Conservation (phyloP, 2,329 filamentous ascomycete species). For the Colletotrichum australisinense region DNA sequence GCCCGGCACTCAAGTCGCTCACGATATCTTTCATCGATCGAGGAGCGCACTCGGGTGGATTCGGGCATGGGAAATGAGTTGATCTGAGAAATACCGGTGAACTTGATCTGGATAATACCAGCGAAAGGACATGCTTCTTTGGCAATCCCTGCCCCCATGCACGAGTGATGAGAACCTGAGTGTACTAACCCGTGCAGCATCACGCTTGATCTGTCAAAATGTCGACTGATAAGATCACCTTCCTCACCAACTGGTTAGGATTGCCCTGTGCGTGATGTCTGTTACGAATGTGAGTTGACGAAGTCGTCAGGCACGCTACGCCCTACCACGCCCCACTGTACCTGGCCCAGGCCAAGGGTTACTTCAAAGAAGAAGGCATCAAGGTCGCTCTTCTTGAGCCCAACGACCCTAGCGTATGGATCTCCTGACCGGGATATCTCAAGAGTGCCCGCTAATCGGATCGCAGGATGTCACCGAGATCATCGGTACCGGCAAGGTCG, state of each 20-base stretch:
- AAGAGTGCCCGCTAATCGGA: not conserved
- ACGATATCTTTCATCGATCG: slow-evolving; percentile 31
- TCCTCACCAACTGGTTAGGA: slow-evolving; percentile 83
- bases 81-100: slow-evolving; percentile 83
- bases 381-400: slow-evolving; percentile 83
- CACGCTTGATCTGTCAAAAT: slow-evolving; percentile 64
- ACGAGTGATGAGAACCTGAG: slow-evolving; percentile 42
- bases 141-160: slow-evolving; percentile 48
- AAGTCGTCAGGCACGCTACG: slow-evolving; percentile 75
- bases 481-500: slow-evolving; percentile 80
- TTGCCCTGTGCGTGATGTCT: not conserved
- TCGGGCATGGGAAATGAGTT: slow-evolving; percentile 42
- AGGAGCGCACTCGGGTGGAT: not conserved
- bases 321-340: slow-evolving; percentile 84
- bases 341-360: slow-evolving; percentile 80
- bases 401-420: slow-evolving; percentile 75
- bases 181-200: slow-evolving; percentile 61
- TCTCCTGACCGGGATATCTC: rapidly evolving
- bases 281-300: slow-evolving; percentile 22
- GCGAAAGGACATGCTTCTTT: slow-evolving; percentile 89
- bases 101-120: slow-evolving; percentile 91
- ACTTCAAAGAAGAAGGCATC: slow-evolving; percentile 80
- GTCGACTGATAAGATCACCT: slow-evolving; percentile 88
- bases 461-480: slow-evolving; percentile 81
- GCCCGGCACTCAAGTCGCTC: slow-evolving; percentile 9